A percentile compares a stretch with the other conserved stretches of the same genome.
phyloP scores from a whole-genome alignment of 495 filamentous ascomycete species.

The Aspergillus ellipticus region DNA sequence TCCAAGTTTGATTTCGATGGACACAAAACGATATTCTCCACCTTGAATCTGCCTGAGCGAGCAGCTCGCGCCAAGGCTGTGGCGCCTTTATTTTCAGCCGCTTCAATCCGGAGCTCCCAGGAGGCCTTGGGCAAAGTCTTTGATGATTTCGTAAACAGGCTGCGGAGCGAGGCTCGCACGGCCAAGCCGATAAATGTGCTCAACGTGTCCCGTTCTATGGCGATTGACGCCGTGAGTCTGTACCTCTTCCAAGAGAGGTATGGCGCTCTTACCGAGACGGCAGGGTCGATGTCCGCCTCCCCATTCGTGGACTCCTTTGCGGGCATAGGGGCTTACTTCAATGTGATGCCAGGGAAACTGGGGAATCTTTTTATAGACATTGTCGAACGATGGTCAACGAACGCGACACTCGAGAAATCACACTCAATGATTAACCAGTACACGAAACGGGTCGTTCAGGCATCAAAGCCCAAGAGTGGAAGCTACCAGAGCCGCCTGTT shows the following conservation, averaged over 20 bases:
- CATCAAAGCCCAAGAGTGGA: constrained; percentile 18
- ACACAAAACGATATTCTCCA: constrained; percentile 49
- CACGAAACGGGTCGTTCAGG: constrained; percentile 30
- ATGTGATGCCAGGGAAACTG: constrained; percentile 29
- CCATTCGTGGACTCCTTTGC: constrained; percentile 45
- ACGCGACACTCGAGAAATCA: constrained; percentile 23
- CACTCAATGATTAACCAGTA: constrained; percentile 37
- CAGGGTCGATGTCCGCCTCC: constrained; percentile 27
- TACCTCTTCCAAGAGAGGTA: constrained; percentile 46
- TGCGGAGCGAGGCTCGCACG: constrained; percentile 26
- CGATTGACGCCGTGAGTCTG: constrained; percentile 42
- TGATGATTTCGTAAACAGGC: constrained; percentile 31
- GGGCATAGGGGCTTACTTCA: constrained; percentile 47
- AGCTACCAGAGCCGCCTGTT: constrained; percentile 49
- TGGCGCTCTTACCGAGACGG: constrained; percentile 34
- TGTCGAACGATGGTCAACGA: constrained; percentile 22
- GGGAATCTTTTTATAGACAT: constrained; percentile 34
- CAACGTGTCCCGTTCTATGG: constrained; percentile 38
- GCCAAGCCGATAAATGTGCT: constrained; percentile 41
- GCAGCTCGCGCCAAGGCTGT: constrained; percentile 46
- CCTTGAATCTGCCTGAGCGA: constrained; percentile 33
- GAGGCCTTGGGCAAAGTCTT: constrained; percentile 29
- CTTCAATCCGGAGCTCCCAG: constrained; percentile 30
- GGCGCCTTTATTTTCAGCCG: constrained; percentile 41
- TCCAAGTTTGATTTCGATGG: constrained; percentile 52